phyloP scores from a whole-genome alignment of 2,329 filamentous ascomycete genomes.

The Xylaria sp. region DNA sequence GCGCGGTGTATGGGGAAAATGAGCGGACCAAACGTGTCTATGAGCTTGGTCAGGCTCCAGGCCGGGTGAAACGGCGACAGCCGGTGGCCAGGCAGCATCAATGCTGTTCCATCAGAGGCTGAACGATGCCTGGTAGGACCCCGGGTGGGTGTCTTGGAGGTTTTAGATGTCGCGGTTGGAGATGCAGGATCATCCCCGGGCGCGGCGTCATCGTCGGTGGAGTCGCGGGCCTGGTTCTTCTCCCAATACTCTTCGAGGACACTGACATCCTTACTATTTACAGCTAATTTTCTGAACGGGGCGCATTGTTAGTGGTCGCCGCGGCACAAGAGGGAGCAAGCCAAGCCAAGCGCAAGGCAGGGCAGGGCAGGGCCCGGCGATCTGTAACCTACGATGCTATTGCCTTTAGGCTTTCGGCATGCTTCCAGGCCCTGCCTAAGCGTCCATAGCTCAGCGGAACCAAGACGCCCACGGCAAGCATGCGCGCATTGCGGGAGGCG shows the following conservation, averaged over 20 bases:
- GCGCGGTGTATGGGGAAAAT: constrained; percentile 92
- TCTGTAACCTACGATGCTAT: constrained; percentile 71
- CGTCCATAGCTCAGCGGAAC: constrained; percentile 87
- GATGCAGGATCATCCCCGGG: constrained; percentile 62
- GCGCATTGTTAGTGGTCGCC: constrained; percentile 21
- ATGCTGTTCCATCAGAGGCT: constrained; percentile 69
- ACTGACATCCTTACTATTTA: constrained; percentile 70
- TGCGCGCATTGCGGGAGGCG: constrained; percentile 84
- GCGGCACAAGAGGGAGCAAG: not conserved
- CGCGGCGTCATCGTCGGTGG: constrained; percentile 51
- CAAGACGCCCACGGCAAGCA: constrained; percentile 90
- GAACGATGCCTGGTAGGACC: constrained; percentile 68
- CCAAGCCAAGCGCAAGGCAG: not conserved
- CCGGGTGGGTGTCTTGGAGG: constrained; percentile 44
- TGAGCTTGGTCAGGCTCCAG: constrained; percentile 78
- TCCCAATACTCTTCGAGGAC: constrained; percentile 86
- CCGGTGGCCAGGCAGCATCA: constrained; percentile 70
- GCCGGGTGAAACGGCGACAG: constrained; percentile 86
- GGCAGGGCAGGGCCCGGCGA: not conserved
- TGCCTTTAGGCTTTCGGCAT: constrained; percentile 79
- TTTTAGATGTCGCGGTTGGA: constrained; percentile 59
- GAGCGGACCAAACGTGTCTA: constrained; percentile 88
- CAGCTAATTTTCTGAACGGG: constrained; percentile 65
- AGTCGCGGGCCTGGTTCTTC: constrained; percentile 61
- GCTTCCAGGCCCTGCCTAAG: constrained; percentile 88